Conservation (phyloP, 2,329 filamentous ascomycete species). For the Colletotrichum orchidophilum region DNA sequence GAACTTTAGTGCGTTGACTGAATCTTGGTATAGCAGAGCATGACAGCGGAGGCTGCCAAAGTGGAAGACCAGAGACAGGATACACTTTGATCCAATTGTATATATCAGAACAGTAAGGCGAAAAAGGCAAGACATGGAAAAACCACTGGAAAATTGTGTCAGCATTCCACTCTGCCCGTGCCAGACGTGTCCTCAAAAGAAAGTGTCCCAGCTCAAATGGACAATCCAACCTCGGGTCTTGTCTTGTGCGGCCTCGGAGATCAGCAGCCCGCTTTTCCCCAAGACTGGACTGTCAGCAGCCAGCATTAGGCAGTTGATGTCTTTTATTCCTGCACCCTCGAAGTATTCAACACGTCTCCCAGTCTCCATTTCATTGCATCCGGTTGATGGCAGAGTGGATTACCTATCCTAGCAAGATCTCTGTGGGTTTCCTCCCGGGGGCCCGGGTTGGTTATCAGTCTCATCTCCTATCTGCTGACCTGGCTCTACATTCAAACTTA, state of each 20-base stretch:
- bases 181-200: background rate
- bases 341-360: background rate
- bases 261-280: background rate
- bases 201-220: background rate
- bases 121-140: background rate
- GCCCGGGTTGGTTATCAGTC: background rate
- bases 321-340: too few relatives aligned
- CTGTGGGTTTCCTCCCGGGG: background rate
- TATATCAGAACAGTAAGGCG: background rate
- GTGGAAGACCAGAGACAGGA: too few relatives aligned
- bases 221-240: background rate
- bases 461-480: background rate
- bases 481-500: background rate
- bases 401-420: background rate
- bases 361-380: background rate
- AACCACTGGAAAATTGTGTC: background rate
- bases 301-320: background rate
- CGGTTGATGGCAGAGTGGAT: background rate
- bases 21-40: background rate
- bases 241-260: slow-evolving; percentile 13
- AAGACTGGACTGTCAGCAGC: background rate
- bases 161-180: background rate
- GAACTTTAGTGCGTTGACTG: too few relatives aligned
- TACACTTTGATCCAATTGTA: too few relatives aligned
- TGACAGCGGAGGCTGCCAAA: background rate